These are phyloP conservation scores for Phialophora macrospora DNA, from an alignment of 2,329 filamentous ascomycete genomes.

Conservation along the genomic window DNA sequence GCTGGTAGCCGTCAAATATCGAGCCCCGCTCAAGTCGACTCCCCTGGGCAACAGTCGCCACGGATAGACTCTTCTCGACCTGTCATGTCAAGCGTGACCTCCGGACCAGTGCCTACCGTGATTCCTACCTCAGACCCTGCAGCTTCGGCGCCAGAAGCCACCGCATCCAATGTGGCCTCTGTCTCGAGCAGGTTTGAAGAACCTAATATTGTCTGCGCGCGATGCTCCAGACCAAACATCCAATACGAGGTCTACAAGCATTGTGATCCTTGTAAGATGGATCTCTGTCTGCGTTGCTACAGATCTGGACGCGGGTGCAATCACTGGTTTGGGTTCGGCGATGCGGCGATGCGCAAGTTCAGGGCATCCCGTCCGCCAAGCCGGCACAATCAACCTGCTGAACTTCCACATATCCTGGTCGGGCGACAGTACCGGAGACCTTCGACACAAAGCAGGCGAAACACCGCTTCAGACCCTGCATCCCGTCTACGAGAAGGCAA, in stretches of 20 bases:
- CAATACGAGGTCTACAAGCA: constrained; percentile 87
- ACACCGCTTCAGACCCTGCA: constrained; percentile 58
- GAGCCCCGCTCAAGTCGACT: constrained; percentile 24
- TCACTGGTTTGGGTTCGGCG: constrained; percentile 87
- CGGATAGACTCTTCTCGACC: constrained; percentile 16
- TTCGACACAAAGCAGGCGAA: constrained; percentile 14
- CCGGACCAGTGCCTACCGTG: constrained; percentile 40
- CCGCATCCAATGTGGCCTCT: neutral
- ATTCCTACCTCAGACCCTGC: constrained; percentile 37
- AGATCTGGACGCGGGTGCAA: constrained; percentile 75
- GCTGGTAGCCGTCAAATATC: constrained; percentile 23
- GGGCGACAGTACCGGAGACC: constrained; percentile 52
- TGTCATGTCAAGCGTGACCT: constrained; percentile 27
- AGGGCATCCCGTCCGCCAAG: constrained; percentile 56
- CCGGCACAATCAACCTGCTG: constrained; percentile 50
- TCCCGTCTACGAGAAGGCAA: constrained; percentile 75
- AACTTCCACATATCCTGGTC: constrained; percentile 59
- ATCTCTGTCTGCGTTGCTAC: constrained; percentile 82
- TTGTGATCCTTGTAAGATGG: constrained; percentile 71
- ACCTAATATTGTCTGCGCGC: constrained; percentile 73
- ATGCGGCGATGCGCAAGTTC: constrained; percentile 71
- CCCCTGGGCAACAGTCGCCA: constrained; percentile 22
- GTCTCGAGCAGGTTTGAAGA: constrained; percentile 51
- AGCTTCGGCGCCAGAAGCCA: constrained; percentile 31
- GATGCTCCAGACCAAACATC: constrained; percentile 73